phyloP scores from a whole-genome alignment of 1,139 yeast species.

The Taphrina pruni region DNA sequence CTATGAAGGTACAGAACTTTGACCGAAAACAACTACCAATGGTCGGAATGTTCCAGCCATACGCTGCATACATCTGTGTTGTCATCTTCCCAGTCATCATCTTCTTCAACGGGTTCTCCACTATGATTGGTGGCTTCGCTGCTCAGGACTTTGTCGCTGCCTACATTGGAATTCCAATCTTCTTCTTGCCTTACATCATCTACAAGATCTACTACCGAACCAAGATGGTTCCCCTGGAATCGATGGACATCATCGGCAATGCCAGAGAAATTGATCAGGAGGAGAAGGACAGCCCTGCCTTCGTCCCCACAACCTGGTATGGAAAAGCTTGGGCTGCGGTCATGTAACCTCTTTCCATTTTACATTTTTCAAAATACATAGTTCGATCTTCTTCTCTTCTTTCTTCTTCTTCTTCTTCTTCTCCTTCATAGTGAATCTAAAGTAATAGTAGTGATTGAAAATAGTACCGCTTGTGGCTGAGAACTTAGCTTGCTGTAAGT shows the following conservation, averaged over 20 bases:
- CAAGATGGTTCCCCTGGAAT: slow-evolving; percentile 58
- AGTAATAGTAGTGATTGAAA: neutral
- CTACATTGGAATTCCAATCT: slow-evolving; percentile 62
- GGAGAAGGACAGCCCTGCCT: slow-evolving; percentile 12
- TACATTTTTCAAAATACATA: neutral
- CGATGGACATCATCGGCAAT: slow-evolving; percentile 68
- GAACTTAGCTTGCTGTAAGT: neutral
- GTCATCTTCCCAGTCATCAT: slow-evolving; percentile 65
- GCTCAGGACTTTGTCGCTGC: slow-evolving; percentile 61
- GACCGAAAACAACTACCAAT: slow-evolving; percentile 60
- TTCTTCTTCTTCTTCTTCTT: neutral
- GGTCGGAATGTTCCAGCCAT: slow-evolving; percentile 77
- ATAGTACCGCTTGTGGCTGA: neutral
- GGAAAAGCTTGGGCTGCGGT: slow-evolving; percentile 18
- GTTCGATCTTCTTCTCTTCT: no score
- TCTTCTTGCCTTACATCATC: slow-evolving; percentile 55
- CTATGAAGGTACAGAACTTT: slow-evolving; percentile 44
- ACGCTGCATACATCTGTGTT: slow-evolving; percentile 60
- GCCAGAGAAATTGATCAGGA: slow-evolving; percentile 56
- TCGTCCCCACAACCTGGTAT: slow-evolving; percentile 17
- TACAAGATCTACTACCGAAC: slow-evolving; percentile 56
- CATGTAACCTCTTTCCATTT: neutral
- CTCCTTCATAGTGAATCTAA: neutral
- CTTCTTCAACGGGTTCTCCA: slow-evolving; percentile 68
- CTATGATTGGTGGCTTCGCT: slow-evolving; percentile 60